Conservation (phyloP, 371 early-diverging fungal genomes). For the Gilbertella persicaria region DNA sequence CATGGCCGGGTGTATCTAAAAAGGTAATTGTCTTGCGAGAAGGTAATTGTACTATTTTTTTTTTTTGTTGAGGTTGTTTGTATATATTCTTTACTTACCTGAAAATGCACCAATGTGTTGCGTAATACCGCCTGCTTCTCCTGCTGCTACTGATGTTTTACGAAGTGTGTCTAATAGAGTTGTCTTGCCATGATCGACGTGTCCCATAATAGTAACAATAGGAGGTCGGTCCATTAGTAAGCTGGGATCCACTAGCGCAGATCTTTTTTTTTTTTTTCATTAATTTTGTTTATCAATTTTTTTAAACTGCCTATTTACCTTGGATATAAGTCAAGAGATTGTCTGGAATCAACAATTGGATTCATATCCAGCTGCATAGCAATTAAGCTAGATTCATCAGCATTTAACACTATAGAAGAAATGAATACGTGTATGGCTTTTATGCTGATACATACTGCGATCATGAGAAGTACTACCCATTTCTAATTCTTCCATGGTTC, state of each 20-base stretch:
- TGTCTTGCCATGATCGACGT: constrained; percentile 98
- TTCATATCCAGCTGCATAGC: constrained; percentile 85
- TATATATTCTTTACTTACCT: constrained; percentile 38
- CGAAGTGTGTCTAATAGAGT: constrained; percentile 94
- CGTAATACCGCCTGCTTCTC: constrained; percentile 97
- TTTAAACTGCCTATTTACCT: too few relatives aligned
- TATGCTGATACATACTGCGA: constrained; percentile 46
- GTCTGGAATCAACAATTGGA: constrained; percentile 72
- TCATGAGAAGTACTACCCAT: constrained; percentile 76
- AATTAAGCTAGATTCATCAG: constrained; percentile 85
- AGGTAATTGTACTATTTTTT: constrained; percentile 54
- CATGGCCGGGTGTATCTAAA: constrained; percentile 96
- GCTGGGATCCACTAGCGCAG: constrained; percentile 71
- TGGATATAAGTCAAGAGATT: constrained; percentile 60
- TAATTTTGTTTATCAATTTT: neutral
- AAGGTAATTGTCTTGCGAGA: constrained; percentile 85
- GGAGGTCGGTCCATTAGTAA: constrained; percentile 80
- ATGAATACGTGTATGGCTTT: neutral
- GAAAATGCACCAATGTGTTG: constrained; percentile 98
- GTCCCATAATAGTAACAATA: constrained; percentile 98
- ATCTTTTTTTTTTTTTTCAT: constrained; percentile 32
- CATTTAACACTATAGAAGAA: constrained; percentile 61
- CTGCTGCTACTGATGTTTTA: constrained; percentile 87
- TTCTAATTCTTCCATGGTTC: constrained; percentile 73
- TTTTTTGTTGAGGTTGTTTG: neutral